phyloP scores from a whole-genome alignment of 768 basidiomycete species.

The Lanmaoa rubissima region DNA sequence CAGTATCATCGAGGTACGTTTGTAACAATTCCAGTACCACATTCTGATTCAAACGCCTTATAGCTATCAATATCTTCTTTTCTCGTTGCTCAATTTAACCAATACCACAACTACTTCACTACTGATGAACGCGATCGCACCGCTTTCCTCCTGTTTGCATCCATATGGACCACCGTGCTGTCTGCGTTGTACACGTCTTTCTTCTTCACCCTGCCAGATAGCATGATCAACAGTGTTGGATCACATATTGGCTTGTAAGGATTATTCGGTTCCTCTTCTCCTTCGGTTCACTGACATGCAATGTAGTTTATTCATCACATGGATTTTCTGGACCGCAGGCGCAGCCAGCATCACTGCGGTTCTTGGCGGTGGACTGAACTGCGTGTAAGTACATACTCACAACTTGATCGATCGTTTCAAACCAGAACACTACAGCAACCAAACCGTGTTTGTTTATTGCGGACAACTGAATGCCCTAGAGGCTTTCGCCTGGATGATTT shows the following conservation, averaged over 20 bases:
- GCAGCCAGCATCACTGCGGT: constrained; percentile 67
- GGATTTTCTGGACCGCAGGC: constrained; percentile 76
- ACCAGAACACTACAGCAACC: constrained; percentile 29
- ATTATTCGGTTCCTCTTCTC: background rate
- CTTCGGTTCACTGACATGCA: constrained; percentile 3
- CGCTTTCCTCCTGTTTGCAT: constrained; percentile 66
- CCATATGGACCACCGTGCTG: constrained; percentile 66
- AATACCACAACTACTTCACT: constrained; percentile 49
- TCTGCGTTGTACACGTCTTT: constrained; percentile 50
- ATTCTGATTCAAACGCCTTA: background rate
- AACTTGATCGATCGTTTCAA: background rate
- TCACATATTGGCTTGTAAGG: constrained; percentile 64
- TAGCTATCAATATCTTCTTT: constrained; percentile 74
- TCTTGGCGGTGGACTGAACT: constrained; percentile 69
- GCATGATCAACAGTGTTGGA: constrained; percentile 55
- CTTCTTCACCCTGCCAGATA: constrained; percentile 51
- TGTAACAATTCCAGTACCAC: background rate
- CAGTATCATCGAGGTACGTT: constrained; percentile 60
- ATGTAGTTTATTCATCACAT: constrained; percentile 62
- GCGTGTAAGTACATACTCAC: constrained; percentile 44
- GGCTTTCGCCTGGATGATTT: constrained; percentile 74
- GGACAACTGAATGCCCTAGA: constrained; percentile 74
- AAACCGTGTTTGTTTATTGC: constrained; percentile 57
- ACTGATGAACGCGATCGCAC: constrained; percentile 57
- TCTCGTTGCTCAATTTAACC: constrained; percentile 62